A percentile compares a stretch with the other conserved stretches of the same genome.
These are phyloP conservation scores for Globisporangium camurandrum DNA, from an alignment of 352 stramenopile genomes.

Conservation along the genomic window DNA sequence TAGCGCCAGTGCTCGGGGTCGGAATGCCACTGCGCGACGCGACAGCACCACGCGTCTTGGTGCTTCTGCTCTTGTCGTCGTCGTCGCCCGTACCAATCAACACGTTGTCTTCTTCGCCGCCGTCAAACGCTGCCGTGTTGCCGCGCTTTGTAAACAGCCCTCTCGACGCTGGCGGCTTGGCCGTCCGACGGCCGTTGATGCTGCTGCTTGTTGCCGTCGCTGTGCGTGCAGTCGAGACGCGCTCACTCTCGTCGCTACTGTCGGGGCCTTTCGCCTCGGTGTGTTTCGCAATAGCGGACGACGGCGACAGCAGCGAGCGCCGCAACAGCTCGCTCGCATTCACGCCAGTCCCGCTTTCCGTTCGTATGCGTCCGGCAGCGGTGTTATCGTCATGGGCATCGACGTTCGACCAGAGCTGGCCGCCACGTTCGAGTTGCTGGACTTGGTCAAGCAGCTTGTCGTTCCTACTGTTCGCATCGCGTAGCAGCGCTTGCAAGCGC, in stretches of 20 bases:
- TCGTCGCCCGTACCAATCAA: slow-evolving; percentile 49
- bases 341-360: not conserved
- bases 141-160: slow-evolving; percentile 49
- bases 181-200: slow-evolving; percentile 5
- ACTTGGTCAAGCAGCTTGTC: slow-evolving; percentile 62
- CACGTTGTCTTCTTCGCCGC: slow-evolving; percentile 58
- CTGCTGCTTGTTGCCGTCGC: not conserved
- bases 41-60: slow-evolving; percentile 3
- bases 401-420: slow-evolving; percentile 59
- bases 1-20: not conserved
- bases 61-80: not conserved
- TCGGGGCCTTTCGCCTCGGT: slow-evolving; percentile 9
- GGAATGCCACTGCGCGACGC: slow-evolving; percentile 12
- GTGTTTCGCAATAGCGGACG: not conserved
- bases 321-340: not conserved
- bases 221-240: slow-evolving; percentile 1
- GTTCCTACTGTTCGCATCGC: slow-evolving; percentile 66
- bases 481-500: slow-evolving; percentile 40
- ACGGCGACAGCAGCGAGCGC: not conserved
- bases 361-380: not conserved
- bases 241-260: slow-evolving; percentile 8
- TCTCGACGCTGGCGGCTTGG: slow-evolving; percentile 35
- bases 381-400: not conserved
- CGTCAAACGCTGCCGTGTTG: slow-evolving; percentile 24
- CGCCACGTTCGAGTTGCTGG: slow-evolving; percentile 55